These are phyloP conservation scores for Curvularia hawaiiensis DNA, from an alignment of 2,329 filamentous ascomycete species.

Conservation along the genomic window DNA sequence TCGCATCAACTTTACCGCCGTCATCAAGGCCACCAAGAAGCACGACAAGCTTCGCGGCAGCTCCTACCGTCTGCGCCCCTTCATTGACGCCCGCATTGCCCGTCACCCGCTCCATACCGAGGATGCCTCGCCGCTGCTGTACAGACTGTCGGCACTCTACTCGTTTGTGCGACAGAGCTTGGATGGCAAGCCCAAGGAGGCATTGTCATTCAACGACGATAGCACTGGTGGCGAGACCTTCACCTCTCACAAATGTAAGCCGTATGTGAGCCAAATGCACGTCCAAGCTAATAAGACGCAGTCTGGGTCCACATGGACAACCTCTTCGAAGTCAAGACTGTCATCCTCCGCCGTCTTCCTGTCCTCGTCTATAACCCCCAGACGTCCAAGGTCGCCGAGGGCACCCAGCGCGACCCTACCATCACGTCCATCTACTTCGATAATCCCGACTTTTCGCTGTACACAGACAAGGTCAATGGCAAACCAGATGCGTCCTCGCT, in stretches of 20 bases:
- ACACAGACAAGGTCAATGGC: slow-evolving; percentile 81
- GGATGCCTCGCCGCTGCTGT: slow-evolving; percentile 87
- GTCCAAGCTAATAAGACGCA: slow-evolving; percentile 48
- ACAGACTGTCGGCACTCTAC: slow-evolving; percentile 91
- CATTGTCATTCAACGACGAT: slow-evolving; percentile 53
- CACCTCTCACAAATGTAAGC: slow-evolving; percentile 82
- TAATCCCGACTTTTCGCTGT: slow-evolving; percentile 82
- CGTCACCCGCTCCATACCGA: slow-evolving; percentile 94
- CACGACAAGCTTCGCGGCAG: slow-evolving; percentile 92
- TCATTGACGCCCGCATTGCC: slow-evolving; percentile 89
- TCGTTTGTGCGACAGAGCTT: slow-evolving; percentile 88
- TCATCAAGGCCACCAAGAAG: slow-evolving; percentile 98
- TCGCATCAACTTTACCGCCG: slow-evolving; percentile 95
- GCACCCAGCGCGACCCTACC: slow-evolving; percentile 77
- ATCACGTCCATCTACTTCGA: slow-evolving; percentile 98
- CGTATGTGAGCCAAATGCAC: neutral
- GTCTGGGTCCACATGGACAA: slow-evolving; percentile 98
- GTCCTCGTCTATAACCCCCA: slow-evolving; percentile 93
- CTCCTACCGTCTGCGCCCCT: slow-evolving; percentile 84
- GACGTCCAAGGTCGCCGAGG: slow-evolving; percentile 79
- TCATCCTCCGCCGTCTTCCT: slow-evolving; percentile 87
- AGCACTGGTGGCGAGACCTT: slow-evolving; percentile 66
- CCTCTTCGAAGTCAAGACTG: slow-evolving; percentile 94
- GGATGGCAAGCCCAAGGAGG: slow-evolving; percentile 60
- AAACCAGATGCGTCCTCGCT: slow-evolving; percentile 79